Evolutionary conservation across 2,329 filamentous ascomycete genomes (phyloP).

Genomic region (Exophiala spinifera): DNA sequence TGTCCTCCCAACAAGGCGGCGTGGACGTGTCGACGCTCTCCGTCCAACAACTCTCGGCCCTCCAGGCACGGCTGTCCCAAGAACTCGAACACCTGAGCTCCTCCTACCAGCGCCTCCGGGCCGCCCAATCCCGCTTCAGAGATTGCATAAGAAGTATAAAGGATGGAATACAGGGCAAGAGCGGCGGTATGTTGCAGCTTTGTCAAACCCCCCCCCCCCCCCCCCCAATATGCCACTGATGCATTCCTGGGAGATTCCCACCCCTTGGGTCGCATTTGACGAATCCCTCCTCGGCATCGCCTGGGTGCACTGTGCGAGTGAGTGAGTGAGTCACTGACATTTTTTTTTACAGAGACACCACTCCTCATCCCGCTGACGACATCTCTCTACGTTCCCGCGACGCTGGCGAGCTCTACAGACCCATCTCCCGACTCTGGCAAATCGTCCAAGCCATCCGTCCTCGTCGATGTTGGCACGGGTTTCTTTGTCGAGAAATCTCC

Average conservation of each 20-base stretch:
- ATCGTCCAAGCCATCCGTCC: conserved; percentile 57
- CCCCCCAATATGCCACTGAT: no score
- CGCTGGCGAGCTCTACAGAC: conserved; percentile 59
- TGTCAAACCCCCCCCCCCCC: no score
- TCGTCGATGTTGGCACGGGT: conserved; percentile 91
- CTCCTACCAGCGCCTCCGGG: conserved; percentile 85
- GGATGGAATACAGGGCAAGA: conserved; percentile 46
- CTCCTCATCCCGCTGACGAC: conserved; percentile 93
- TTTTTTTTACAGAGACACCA: conserved; percentile 33
- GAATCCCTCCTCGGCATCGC: no score
- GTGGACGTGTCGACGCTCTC: conserved; percentile 75
- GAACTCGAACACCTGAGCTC: conserved; percentile 91
- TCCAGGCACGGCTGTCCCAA: conserved; percentile 94
- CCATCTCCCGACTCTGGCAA: background rate
- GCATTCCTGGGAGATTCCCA: no score
- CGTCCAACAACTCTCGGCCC: conserved; percentile 77
- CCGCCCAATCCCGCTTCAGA: conserved; percentile 85
- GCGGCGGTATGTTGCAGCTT: conserved; percentile 19
- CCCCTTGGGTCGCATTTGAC: no score
- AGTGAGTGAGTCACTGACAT: no score
- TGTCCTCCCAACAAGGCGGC: conserved; percentile 30
- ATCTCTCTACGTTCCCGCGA: conserved; percentile 88
- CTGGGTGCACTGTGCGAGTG: no score
- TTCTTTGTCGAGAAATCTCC: conserved; percentile 86
- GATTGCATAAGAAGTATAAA: conserved; percentile 81